Conservation (phyloP, 345 rosid genomes). For the Heritiera littoralis region DNA sequence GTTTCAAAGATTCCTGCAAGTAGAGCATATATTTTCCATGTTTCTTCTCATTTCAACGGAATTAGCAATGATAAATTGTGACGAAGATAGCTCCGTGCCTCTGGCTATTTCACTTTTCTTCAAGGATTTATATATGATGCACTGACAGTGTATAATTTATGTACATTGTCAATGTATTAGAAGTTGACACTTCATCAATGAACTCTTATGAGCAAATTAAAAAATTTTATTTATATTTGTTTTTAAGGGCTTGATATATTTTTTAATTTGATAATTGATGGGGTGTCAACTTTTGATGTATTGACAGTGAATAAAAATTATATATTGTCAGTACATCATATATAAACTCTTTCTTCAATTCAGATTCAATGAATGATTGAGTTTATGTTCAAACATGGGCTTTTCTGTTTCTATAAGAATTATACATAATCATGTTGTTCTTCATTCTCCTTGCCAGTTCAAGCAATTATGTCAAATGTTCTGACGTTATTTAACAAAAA, state of each 20-base stretch:
- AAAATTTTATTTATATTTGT: too few species aligned
- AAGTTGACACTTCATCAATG: too few species aligned
- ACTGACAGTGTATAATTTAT: too few species aligned
- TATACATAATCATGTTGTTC: not conserved
- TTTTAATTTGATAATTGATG: too few species aligned
- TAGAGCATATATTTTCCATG: constrained; percentile 22
- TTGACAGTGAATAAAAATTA: too few species aligned
- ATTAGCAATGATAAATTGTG: constrained; percentile 24
- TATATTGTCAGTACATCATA: too few species aligned
- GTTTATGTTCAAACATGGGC: not conserved
- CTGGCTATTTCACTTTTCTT: not conserved
- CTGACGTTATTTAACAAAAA: not conserved
- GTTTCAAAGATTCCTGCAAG: constrained; percentile 18
- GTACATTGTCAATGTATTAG: too few species aligned
- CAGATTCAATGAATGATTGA: constrained; percentile 9
- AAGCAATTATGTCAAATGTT: not conserved
- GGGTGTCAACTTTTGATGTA: too few species aligned
- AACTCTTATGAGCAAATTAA: too few species aligned
- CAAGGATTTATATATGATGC: too few species aligned
- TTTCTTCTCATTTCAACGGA: constrained; percentile 19
- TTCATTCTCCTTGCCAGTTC: not conserved
- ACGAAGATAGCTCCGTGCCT: not conserved
- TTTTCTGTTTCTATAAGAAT: not conserved
- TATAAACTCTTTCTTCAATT: not conserved
- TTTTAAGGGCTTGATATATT: too few species aligned